Percentiles rank a stretch among this genome's conserved stretches.
Evolutionary conservation across 495 filamentous ascomycete genomes (phyloP).

Genomic region (Talaromyces ruber): DNA sequence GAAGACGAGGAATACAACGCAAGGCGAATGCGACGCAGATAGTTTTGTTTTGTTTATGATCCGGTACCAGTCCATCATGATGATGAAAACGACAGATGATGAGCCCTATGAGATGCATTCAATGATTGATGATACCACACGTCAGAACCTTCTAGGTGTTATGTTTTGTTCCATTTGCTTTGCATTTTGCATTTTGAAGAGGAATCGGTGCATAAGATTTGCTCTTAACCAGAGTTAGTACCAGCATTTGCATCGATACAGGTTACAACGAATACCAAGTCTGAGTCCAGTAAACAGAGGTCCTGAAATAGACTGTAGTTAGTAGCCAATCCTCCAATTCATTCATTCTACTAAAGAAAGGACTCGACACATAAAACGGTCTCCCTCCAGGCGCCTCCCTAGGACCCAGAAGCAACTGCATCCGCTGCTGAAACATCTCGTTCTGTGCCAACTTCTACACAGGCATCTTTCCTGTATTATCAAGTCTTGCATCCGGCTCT

Average conservation of each 20-base stretch:
- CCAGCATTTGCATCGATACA: no score
- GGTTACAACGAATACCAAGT: background rate
- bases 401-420: conserved; percentile 5
- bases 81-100: background rate
- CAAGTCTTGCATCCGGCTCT: conserved; percentile 10
- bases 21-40: conserved; percentile 20
- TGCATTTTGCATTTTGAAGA: background rate
- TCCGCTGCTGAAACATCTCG: background rate
- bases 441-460: conserved; percentile 12
- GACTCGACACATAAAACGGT: conserved; percentile 15
- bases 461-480: background rate
- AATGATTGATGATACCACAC: conserved; percentile 1
- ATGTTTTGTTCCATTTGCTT: background rate
- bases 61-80: background rate
- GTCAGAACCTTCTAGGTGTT: background rate
- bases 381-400: background rate
- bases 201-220: background rate
- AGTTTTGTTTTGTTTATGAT: background rate
- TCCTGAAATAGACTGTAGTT: background rate
- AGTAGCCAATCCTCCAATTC: background rate
- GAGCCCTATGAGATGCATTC: background rate
- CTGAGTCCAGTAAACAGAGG: background rate
- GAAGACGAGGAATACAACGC: conserved; percentile 17
- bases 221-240: background rate
- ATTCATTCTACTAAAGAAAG: conserved; percentile 11